Evolutionary conservation across 1,284 basidiomycete genomes (phyloP), one percentile per base, ranked within the genome.

Genomic region (Sphaerobolus stellatus): DNA sequence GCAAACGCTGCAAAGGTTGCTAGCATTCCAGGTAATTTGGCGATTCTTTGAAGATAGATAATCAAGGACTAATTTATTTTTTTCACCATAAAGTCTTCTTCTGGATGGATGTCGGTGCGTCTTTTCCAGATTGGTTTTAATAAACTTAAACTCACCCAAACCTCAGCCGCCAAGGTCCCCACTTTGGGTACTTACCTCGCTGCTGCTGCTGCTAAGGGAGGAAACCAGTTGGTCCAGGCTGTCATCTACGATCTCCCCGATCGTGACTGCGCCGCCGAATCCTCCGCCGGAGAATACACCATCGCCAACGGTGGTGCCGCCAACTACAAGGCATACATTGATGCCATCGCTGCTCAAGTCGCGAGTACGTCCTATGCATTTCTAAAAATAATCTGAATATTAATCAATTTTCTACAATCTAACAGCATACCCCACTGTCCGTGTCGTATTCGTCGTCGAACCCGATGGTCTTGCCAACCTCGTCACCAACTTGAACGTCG

Each of bases 221-320:
- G 59, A 38, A 65, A 58, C 22, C 58, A 59, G 41, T 34, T 61
- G 30, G 60, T 61, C 13, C 58, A 61, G 30, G 57, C 59, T 41
- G 60, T 61, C n/a, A 61, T 61, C 20, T 61, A 61, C 51, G 59
- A 61, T 47, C 55, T 61, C 18, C 60, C 60, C 24, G 60, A 61
- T 41, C 58, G 60, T 28, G 60, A 61, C 27, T 61, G 60, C 41
- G 56, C 60, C 24, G 60, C 60, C 9, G 51, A 58, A 27, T 34
- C 60, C 7, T 59, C 58, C 27, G 58, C 58, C 14, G 61, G 61
- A 14, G 61, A 62, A 38, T 59, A 48, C 49, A 53, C 45, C 24
- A 57, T 61, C 48, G 61, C 59, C 7, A 59, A 62, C 38, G 56
- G 55, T 30, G 61, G 61, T 13, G 54, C 58, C 13, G 56, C 43